phyloP scores from a whole-genome alignment of 257 asterid species.

The Linderniella brevidens region DNA sequence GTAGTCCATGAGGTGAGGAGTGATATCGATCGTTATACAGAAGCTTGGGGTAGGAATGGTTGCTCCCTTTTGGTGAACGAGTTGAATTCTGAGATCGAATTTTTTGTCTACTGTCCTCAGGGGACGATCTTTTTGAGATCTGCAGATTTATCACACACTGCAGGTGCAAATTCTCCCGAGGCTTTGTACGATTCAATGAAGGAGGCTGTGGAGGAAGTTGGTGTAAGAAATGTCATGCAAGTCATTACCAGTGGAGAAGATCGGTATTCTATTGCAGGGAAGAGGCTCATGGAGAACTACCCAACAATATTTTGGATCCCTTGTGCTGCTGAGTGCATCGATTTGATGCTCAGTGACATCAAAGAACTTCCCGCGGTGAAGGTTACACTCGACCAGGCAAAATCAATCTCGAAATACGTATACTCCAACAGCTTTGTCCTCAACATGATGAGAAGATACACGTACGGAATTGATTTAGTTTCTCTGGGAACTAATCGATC shows the following conservation, averaged over 20 bases:
- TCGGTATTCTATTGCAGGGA: conserved; percentile 57
- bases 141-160: conserved; percentile 36
- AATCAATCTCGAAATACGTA: conserved; percentile 52
- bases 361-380: conserved; percentile 39
- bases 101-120: conserved; percentile 46
- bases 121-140: conserved; percentile 67
- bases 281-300: conserved; percentile 42
- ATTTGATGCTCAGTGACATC: conserved; percentile 68
- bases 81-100: conserved; percentile 34
- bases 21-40: conserved; percentile 38
- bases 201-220: conserved; percentile 45
- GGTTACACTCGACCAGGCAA: conserved; percentile 56
- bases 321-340: conserved; percentile 64
- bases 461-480: conserved; percentile 70
- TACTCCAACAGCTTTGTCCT: conserved; percentile 36
- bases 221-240: conserved; percentile 59
- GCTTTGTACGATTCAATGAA: conserved; percentile 46
- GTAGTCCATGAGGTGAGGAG: conserved; percentile 53
- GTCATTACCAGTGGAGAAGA: conserved; percentile 62
- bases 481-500: conserved; percentile 47
- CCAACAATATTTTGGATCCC: conserved; percentile 92
- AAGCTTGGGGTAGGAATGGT: conserved; percentile 59
- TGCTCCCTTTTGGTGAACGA: conserved; percentile 77
- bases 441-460: conserved; percentile 66
- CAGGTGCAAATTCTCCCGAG: conserved; percentile 37